Evolutionary conservation across 2,329 filamentous ascomycete species (phyloP), one percentile per base, ranked within the genome.

Genomic region (Calonectria naviculata): DNA sequence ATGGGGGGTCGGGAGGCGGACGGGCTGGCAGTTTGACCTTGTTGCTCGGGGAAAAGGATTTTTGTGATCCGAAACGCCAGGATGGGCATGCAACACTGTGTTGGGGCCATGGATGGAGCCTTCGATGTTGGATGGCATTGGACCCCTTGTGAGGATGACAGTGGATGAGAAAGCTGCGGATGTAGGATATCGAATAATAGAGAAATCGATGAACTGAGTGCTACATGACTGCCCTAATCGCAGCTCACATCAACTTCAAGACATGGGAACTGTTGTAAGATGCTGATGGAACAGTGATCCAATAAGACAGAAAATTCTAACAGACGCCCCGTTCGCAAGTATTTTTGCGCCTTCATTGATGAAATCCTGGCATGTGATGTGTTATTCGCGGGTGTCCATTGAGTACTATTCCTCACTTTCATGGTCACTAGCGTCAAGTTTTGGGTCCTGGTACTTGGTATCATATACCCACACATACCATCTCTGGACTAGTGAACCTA

Each of bases 181-280:
- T 73, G 73, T 67, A 71, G 68, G 68, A 71, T 71, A 71, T 60
- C 58, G 68, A 68, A 67, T 68, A 68, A 71, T 68, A 64, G 56
- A 71, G 47, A 70, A 54, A 60, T 68, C 41, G 38, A 47, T 49
- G 38, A 42, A 56, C 21, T 54, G 19, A 56, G 49, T 19, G 15
- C 36, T 19, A 17, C 24, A 58, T 19, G 15, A 38, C 10, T 3
- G 26, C 5, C 31, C n/a, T 24, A 17, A 26, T 38, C 10, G 10
- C 52, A 10, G n/a, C 12, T 13, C 13, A 38, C 12, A 26, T 17
- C 1, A 24, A 41, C 38, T n/a, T 41, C 4, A 41, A 8, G 38
- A 41, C n/a, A 19, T n/a, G 17, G 6, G 17, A 15, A 19, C 15
- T 12, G 28, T 6, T 24, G 17, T n/a, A 3, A n/a, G 28, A 7